Evolutionary conservation across 139 green algal genomes (phyloP), one percentile per base, ranked within the genome.

Genomic region (Tetratostichococcus sp.): DNA sequence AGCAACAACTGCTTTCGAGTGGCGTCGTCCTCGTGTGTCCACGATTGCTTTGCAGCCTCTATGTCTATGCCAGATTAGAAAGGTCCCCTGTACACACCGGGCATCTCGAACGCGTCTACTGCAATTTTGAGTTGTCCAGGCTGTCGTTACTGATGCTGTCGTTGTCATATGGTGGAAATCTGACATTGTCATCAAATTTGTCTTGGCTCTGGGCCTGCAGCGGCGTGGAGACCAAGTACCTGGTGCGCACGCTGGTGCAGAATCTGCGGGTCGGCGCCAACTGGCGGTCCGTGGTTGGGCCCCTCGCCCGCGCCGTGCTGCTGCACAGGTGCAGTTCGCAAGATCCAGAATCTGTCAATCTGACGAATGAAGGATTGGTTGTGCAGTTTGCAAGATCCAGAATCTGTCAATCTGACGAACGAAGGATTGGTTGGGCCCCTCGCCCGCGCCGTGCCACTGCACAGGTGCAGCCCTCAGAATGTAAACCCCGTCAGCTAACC

Each of bases 401-500:
- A 93, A 94, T 76, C 86, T 98, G 75, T 81, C 94, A 0, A 88
- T 98, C 28, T 93, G 94, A 94, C 94, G 21, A 93, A 89, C 72
- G 94, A 90, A 88, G 83, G 86, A 14, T 88, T 98, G 6, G 74
- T 98, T 30, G 86, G 80, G 0, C 83, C 90, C 1, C 79, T 98
- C 25, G 90, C 83, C 11, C 80, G 79, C 1, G 92, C 94, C 3
- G 83, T 84, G 2, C 67, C 88, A 1, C 35, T 94, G 39, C 84
- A 95, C 75, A 73, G 16, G 28, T 69, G 50, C 57, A 35, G 35
- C 22, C 39, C 8, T 21, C 39, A 8, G 8, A 14, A 8, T 50
- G 39, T 14, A 50, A 50, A 14, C n/a, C n/a, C n/a, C n/a, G n/a
- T n/a, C n/a, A n/a, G n/a, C n/a, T n/a, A n/a, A n/a, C n/a, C n/a